A percentile compares a stretch with the other conserved stretches of the same genome.
Conservation (phyloP, 805 yeast genomes). For the Martiniozyma abietophila region DNA sequence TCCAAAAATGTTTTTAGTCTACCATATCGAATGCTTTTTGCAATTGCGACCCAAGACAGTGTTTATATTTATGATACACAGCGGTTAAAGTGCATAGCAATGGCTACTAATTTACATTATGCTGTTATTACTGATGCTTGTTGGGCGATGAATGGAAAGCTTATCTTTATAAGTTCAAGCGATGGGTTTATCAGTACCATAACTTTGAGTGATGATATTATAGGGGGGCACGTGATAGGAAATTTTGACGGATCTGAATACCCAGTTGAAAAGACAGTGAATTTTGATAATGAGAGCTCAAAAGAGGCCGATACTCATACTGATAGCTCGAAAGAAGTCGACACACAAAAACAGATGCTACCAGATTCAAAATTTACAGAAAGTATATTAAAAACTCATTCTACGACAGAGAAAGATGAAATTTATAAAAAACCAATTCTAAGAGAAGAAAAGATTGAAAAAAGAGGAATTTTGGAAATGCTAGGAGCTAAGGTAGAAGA, state of each 20-base stretch:
- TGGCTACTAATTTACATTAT: slow-evolving; percentile 74
- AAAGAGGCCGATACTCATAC: not conserved
- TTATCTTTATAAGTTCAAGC: slow-evolving; percentile 68
- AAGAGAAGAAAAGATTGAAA: not conserved
- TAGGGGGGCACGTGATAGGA: slow-evolving; percentile 44
- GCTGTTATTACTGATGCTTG: slow-evolving; percentile 79
- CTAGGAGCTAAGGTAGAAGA: slow-evolving; percentile 1
- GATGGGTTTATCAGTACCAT: slow-evolving; percentile 87
- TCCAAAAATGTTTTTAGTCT: slow-evolving; percentile 35
- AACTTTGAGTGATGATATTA: slow-evolving; percentile 38
- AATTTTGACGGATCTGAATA: slow-evolving; percentile 16
- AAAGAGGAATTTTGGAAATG: slow-evolving; percentile 5
- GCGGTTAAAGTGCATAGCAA: slow-evolving; percentile 55
- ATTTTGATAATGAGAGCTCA: not conserved
- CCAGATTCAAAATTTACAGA: slow-evolving; percentile 10
- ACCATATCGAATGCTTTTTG: slow-evolving; percentile 78
- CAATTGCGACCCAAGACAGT: slow-evolving; percentile 87
- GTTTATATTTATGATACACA: slow-evolving; percentile 79
- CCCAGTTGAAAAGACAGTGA: not conserved
- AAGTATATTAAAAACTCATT: no score
- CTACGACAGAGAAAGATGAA: no score
- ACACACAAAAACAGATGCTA: not conserved
- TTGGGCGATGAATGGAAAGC: slow-evolving; percentile 74
- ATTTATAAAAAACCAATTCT: no score
- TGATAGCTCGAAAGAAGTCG: not conserved